Percentiles rank a stretch among this genome's conserved stretches.
phyloP scores from a whole-genome alignment of 2,329 filamentous ascomycete species.

The Fusarium tjaetaba region DNA sequence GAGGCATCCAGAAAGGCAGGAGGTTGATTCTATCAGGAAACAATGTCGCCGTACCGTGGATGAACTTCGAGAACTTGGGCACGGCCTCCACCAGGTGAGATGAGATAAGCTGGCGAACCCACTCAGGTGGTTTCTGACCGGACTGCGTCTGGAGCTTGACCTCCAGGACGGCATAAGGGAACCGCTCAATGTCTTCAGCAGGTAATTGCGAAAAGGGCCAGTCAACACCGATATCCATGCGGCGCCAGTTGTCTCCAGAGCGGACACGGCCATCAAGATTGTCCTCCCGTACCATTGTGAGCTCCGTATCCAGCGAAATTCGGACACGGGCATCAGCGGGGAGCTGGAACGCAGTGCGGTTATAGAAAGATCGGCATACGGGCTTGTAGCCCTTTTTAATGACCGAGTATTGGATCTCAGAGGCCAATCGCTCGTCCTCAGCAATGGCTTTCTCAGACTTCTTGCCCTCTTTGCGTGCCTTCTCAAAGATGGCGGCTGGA shows the following conservation, averaged over 20 bases:
- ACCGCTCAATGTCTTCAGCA: conserved; percentile 84
- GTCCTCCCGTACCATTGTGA: conserved; percentile 95
- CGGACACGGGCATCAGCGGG: conserved; percentile 95
- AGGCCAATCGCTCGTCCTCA: conserved; percentile 87
- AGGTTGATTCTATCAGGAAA: conserved; percentile 90
- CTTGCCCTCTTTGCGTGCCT: conserved; percentile 94
- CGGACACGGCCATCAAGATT: conserved; percentile 84
- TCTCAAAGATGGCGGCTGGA: conserved; percentile 91
- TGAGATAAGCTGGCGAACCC: conserved; percentile 92
- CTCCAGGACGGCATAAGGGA: conserved; percentile 95
- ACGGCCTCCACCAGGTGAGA: conserved; percentile 98
- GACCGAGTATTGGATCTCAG: conserved; percentile 93
- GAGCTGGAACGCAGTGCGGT: conserved; percentile 96
- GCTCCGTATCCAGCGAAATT: conserved; percentile 95
- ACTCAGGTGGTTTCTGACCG: conserved; percentile 93
- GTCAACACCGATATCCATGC: conserved; percentile 97
- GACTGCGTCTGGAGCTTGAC: conserved; percentile 97
- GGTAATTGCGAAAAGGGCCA: conserved; percentile 92
- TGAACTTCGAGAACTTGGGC: conserved; percentile 99
- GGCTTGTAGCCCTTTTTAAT: conserved; percentile 87
- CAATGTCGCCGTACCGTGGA: conserved; percentile 89
- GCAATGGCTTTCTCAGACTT: conserved; percentile 92
- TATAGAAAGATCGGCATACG: conserved; percentile 96
- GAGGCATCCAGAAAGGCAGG: conserved; percentile 96
- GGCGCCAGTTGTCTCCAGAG: conserved; percentile 89